phyloP scores from a whole-genome alignment of 2,329 filamentous ascomycete genomes.

The Colletotrichum caudatum region DNA sequence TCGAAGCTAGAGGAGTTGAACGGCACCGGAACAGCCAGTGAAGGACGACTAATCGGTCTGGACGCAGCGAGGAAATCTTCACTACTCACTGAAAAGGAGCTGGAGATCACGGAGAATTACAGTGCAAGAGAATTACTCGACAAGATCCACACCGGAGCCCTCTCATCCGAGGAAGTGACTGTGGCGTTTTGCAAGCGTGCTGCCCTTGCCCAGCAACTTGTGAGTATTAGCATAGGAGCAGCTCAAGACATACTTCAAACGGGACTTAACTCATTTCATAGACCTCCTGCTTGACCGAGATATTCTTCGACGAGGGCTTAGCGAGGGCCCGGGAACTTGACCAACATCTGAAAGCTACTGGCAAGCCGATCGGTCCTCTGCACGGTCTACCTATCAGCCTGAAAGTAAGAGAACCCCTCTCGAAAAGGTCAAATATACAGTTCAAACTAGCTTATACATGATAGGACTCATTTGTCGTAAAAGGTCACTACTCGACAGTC shows the following conservation, averaged over 20 bases:
- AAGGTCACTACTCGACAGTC: conserved; percentile 63
- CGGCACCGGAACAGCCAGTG: conserved; percentile 26
- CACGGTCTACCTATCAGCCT: conserved; percentile 68
- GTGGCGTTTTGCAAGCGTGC: conserved; percentile 47
- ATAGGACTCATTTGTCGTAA: conserved; percentile 71
- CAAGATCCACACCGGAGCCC: conserved; percentile 38
- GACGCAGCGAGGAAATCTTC: conserved; percentile 27
- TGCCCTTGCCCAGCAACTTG: conserved; percentile 47
- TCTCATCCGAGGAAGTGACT: conserved; percentile 45
- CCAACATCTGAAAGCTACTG: conserved; percentile 52
- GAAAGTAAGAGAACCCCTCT: conserved; percentile 43
- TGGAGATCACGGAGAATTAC: conserved; percentile 44
- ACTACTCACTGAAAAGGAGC: conserved; percentile 43
- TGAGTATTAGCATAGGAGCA: conserved; percentile 9
- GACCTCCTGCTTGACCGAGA: conserved; percentile 59
- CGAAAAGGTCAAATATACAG: neutral
- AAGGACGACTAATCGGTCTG: conserved; percentile 38
- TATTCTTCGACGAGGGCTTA: conserved; percentile 63
- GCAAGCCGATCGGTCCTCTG: conserved; percentile 65
- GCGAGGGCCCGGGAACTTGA: conserved; percentile 59
- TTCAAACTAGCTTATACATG: conserved; percentile 51
- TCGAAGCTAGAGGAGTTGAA: conserved; percentile 20
- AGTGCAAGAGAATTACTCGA: conserved; percentile 39
- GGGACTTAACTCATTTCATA: neutral
- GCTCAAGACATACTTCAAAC: neutral